Conservation (phyloP, 2,329 filamentous ascomycete species). For the Cytospora mali region DNA sequence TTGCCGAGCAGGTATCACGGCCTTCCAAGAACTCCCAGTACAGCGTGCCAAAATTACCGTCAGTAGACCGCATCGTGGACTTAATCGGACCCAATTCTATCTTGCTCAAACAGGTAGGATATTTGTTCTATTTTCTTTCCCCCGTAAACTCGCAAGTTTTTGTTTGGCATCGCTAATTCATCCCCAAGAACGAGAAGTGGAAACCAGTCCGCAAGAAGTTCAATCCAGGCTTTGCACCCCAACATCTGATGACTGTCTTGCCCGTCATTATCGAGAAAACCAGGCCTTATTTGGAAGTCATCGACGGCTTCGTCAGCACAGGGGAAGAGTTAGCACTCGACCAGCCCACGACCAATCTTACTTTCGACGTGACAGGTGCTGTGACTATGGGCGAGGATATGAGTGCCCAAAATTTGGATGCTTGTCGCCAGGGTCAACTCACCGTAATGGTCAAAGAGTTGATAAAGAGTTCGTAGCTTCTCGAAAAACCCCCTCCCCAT, state of each 20-base stretch:
- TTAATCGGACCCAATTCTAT: constrained; percentile 33
- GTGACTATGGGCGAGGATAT: constrained; percentile 1
- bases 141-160: background rate
- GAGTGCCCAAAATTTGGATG: background rate
- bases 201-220: constrained; percentile 39
- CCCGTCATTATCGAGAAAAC: constrained; percentile 41
- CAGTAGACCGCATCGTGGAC: constrained; percentile 31
- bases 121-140: too few relatives aligned
- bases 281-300: constrained; percentile 34
- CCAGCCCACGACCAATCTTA: constrained; percentile 36
- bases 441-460: background rate
- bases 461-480: background rate
- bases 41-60: constrained; percentile 38
- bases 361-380: constrained; percentile 41
- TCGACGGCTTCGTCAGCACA: constrained; percentile 35
- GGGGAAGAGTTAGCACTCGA: constrained; percentile 36
- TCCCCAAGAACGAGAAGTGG: constrained; percentile 35
- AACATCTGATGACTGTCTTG: constrained; percentile 41
- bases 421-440: background rate
- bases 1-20: constrained; percentile 43
- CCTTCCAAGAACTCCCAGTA: constrained; percentile 38
- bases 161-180: background rate
- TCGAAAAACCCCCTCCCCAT: too few relatives aligned
- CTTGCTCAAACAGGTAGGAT: constrained; percentile 25
- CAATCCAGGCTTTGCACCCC: constrained; percentile 43